Base-by-base conservation (phyloP, 2,329 filamentous ascomycete species). In the Claviceps citrina region DNA sequence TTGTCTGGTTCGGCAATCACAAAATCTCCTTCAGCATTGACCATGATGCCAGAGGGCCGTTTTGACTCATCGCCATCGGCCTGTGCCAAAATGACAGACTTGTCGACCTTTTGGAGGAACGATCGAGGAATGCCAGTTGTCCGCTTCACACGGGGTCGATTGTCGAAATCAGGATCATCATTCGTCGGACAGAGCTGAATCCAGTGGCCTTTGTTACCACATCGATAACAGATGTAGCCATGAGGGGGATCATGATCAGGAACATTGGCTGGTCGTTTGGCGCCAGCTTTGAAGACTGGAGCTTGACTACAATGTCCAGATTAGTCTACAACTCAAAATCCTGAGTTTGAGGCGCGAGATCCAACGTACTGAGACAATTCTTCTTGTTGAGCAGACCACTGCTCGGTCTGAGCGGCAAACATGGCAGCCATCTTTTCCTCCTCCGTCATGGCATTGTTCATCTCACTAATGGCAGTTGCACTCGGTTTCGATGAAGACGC, bases 171-270 rank as follows among this genome's bases (percentile, higher is more conserved):
- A 3, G 91, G 89, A 49, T 98, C 87, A 58, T 94, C 85, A 59
- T 98, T 98, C n/a, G 89, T 98, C 6, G 91, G 91, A 55, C 91
- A 98, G 39, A 84, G 76, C 63, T 96, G 89, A 46, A 98, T 98
- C 89, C 89, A 98, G 60, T 98, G 91, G n/a, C 87, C 91, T 64
- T 95, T 95, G 60, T 95, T 82, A 45, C 86, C 83, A 61, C 91
- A 98, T 37, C 91, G 81, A 58, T 95, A 94, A 64, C 91, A 98
- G 45, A 95, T 81, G 60, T 98, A 98, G 39, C 87, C 87, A 39
- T 83, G 81, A 1, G 91, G 91, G 2, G 91, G 87, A 34, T 91
- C 85, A 54, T 94, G 87, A 51, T 93, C 87, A 4, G 91, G 91
- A 22, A 93, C 82, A 47, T 84, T 83, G 42, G 73, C 68, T 4